Base-by-base conservation (phyloP, 192 early-diverging fungal genomes). In the Podila clonocystis region DNA sequence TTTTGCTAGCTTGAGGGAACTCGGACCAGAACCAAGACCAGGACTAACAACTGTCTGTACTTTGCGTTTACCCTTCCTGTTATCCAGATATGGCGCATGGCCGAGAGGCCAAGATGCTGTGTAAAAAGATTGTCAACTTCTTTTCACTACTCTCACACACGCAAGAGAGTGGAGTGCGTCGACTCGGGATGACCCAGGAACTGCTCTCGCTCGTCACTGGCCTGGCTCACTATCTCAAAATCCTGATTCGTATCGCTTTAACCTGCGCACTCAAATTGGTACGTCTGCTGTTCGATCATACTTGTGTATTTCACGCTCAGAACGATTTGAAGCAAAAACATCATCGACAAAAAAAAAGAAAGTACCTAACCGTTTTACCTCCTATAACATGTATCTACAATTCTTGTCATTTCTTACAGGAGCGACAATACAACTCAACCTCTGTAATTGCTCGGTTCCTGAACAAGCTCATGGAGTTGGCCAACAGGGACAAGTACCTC, bases 101-200 rank as follows among this genome's bases (percentile, higher is more conserved):
- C 36, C 85, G 94, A 31, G 97, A 98, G 84, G 96, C 98, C 13
- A 98, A 96, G 87, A 91, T 97, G 87, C 87, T 99, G 62, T 95
- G 95, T 73, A 97, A 97, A 82, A 94, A 94, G 78, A 96, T 97
- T 67, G 93, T 97, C 62, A 93, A 92, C 72, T 98, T 98, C 79
- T 98, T 99, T 83, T 94, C 96, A 8, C 70, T 97, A 26, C 85
- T 99, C 38, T 93, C 92, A 5, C 89, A 93, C 72, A 91, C 93
- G 2, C 90, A 93, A 59, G 83, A 91, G 68, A 82, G 82, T 65
- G 87, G 86, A 11, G 79, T 82, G 3, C 84, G 85, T 52, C 84
- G 84, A 68, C 61, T 89, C 19, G 89, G 90, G 8, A 91, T 94
- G 50, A 95, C 95, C 6, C 89, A 96, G 68, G 96, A 97, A 80